Evolutionary conservation across 1,139 yeast genomes (phyloP).

Genomic region (Pichia sp.): DNA sequence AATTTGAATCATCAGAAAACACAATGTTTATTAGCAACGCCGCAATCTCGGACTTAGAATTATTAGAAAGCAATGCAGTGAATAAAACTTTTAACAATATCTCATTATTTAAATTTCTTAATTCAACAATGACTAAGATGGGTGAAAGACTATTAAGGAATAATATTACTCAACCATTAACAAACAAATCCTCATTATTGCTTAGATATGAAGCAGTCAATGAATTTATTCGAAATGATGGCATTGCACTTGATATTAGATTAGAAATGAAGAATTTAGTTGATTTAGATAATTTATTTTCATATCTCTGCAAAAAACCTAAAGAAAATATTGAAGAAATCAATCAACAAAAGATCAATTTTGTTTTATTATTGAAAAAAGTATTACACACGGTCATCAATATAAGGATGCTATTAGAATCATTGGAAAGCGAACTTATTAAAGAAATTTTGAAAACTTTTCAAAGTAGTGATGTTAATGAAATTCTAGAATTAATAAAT

Average conservation of each 20-base stretch:
- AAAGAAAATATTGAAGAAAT: slow-evolving; percentile 20
- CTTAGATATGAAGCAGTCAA: slow-evolving; percentile 33
- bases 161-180: slow-evolving; percentile 40
- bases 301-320: slow-evolving; percentile 21
- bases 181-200: slow-evolving; percentile 32
- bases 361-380: slow-evolving; percentile 34
- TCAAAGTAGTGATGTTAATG: slow-evolving; percentile 22
- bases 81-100: slow-evolving; percentile 21
- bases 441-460: slow-evolving; percentile 31
- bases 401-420: slow-evolving; percentile 18
- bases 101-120: slow-evolving; percentile 33
- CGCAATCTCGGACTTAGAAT: slow-evolving; percentile 34
- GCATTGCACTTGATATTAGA: slow-evolving; percentile 22
- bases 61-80: slow-evolving; percentile 32
- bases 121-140: slow-evolving; percentile 40
- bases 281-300: slow-evolving; percentile 33
- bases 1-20: slow-evolving; percentile 28
- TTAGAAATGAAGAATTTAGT: slow-evolving; percentile 28
- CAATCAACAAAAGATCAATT: slow-evolving; percentile 36
- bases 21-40: slow-evolving; percentile 37
- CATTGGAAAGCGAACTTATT: slow-evolving; percentile 24
- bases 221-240: slow-evolving; percentile 28
- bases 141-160: slow-evolving; percentile 37
- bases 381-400: slow-evolving; percentile 19
- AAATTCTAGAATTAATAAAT: slow-evolving; percentile 28